A percentile compares a stretch with the other conserved stretches of the same genome.
Conservation (phyloP, 768 basidiomycete genomes). For the Naganishia vishniacii region DNA sequence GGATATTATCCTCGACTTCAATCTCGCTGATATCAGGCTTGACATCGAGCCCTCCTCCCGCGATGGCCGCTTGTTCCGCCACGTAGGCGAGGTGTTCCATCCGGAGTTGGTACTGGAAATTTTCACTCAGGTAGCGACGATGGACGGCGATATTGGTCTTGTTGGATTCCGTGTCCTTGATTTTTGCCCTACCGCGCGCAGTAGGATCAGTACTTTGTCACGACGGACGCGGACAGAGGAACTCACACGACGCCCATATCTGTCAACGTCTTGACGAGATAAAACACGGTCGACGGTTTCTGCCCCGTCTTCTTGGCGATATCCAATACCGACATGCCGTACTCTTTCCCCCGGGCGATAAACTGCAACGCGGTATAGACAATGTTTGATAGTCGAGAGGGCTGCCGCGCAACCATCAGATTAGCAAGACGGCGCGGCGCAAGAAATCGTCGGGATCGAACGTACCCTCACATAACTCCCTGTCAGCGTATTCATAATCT, state of each 20-base stretch:
- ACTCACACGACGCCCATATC: slow-evolving; percentile 27
- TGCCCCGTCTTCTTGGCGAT: slow-evolving; percentile 14
- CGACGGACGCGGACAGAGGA: neutral
- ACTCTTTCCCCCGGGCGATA: slow-evolving; percentile 9
- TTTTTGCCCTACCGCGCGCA: slow-evolving; percentile 16
- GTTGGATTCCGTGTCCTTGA: slow-evolving; percentile 18
- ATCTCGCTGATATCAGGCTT: neutral
- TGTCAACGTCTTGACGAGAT: slow-evolving; percentile 24
- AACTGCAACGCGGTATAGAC: slow-evolving; percentile 16
- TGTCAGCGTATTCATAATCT: slow-evolving; percentile 19
- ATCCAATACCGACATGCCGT: slow-evolving; percentile 20
- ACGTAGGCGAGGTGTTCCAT: neutral
- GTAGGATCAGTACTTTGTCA: neutral
- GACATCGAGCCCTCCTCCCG: too few species aligned
- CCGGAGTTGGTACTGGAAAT: slow-evolving; percentile 10
- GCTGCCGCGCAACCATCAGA: slow-evolving; percentile 3
- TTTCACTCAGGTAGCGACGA: slow-evolving; percentile 20
- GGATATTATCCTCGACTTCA: slow-evolving; percentile 8
- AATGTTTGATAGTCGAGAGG: neutral
- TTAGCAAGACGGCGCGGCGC: neutral
- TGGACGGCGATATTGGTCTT: slow-evolving; percentile 24
- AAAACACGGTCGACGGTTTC: slow-evolving; percentile 23
- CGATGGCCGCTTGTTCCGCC: neutral
- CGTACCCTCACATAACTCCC: slow-evolving; percentile 21
- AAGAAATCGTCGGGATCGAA: neutral